A percentile compares a stretch with the other conserved stretches of the same genome.
Evolutionary conservation across 2,329 filamentous ascomycete species (phyloP).

Genomic region (Cercospora citrullina): DNA sequence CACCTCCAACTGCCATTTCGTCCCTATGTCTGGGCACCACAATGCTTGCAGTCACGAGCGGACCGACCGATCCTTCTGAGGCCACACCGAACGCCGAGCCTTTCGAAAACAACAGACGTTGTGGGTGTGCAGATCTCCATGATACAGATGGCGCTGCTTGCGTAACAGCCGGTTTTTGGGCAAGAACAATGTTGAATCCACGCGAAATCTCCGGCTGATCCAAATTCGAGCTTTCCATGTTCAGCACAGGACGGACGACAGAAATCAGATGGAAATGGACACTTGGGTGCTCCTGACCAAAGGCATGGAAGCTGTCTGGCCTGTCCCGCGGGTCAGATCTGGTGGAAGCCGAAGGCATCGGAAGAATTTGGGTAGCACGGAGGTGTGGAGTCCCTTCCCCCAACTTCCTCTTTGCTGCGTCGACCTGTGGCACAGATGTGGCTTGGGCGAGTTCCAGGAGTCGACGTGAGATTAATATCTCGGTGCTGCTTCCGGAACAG

Average conservation of each 20-base stretch:
- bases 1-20: background rate
- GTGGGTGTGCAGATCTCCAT: background rate
- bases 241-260: background rate
- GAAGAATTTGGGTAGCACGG: background rate
- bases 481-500: background rate
- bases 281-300: background rate
- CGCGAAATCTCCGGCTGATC: background rate
- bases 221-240: background rate
- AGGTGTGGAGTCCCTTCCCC: background rate
- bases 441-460: background rate
- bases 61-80: background rate
- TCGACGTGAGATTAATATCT: background rate
- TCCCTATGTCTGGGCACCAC: background rate
- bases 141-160: background rate
- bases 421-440: background rate
- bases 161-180: background rate
- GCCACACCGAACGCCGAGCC: background rate
- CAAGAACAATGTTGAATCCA: background rate
- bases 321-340: background rate
- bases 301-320: background rate
- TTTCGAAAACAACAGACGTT: background rate
- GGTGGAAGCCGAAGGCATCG: background rate
- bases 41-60: background rate
- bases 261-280: background rate
- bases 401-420: background rate